Evolutionary conservation across 2,329 filamentous ascomycete species (phyloP).

Genomic region (Ascochyta koolunga): DNA sequence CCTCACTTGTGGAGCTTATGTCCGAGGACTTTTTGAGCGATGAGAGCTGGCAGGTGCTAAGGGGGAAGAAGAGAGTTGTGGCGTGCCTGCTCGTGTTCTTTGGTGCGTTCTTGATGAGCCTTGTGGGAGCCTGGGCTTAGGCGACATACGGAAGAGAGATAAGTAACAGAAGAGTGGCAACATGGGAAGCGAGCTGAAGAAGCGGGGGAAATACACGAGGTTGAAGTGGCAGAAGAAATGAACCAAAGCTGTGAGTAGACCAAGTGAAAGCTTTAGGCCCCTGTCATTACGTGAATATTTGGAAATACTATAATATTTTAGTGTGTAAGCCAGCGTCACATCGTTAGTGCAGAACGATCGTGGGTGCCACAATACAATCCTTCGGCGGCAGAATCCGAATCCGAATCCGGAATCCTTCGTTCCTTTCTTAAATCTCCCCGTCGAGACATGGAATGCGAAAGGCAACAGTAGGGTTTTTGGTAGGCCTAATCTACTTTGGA

Average conservation of each 20-base stretch:
- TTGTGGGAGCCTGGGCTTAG: constrained; percentile 74
- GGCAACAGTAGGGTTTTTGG: neutral
- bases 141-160: neutral
- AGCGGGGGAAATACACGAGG: neutral
- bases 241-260: neutral
- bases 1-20: constrained; percentile 81
- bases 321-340: too few relatives aligned
- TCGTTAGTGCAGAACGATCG: too few relatives aligned
- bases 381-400: neutral
- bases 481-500: too few relatives aligned
- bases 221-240: neutral
- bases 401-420: neutral
- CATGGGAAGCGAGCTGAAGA: neutral
- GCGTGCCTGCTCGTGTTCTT: constrained; percentile 69
- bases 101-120: constrained; percentile 72
- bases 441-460: neutral
- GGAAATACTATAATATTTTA: neutral
- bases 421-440: neutral
- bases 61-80: constrained; percentile 65
- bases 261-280: neutral
- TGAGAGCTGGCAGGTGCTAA: constrained; percentile 72
- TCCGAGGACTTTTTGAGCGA: constrained; percentile 83
- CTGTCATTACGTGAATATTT: neutral
- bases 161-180: neutral
- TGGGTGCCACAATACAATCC: neutral